Evolutionary conservation across 176 grass and related monocot genomes (phyloP).

Genomic region (Tillandsia leiboldiana): DNA sequence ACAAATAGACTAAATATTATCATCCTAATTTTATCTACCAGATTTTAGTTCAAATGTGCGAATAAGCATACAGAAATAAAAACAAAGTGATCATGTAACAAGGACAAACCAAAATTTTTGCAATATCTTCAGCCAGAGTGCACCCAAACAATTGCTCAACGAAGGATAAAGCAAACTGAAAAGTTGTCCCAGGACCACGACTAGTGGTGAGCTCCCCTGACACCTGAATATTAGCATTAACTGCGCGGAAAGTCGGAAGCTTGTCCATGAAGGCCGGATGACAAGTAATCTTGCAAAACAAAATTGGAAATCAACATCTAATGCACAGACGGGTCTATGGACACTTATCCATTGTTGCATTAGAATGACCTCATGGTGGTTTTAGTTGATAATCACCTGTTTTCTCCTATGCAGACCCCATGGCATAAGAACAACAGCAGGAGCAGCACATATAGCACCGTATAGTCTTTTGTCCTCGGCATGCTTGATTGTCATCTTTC

Average conservation of each 20-base stretch:
- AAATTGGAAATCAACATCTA: slow-evolving; percentile 5
- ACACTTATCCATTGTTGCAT: background rate
- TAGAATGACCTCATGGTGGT: background rate
- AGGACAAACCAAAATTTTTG: slow-evolving; percentile 45
- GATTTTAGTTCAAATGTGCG: background rate
- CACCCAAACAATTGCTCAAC: slow-evolving; percentile 73
- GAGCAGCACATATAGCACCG: slow-evolving; percentile 86
- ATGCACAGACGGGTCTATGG: background rate
- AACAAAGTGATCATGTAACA: slow-evolving; percentile 6
- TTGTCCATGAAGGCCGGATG: slow-evolving; percentile 88
- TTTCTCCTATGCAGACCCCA: slow-evolving; percentile 83
- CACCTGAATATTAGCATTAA: slow-evolving; percentile 75
- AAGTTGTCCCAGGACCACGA: slow-evolving; percentile 70
- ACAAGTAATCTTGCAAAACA: slow-evolving; percentile 63
- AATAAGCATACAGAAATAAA: slow-evolving; percentile 2
- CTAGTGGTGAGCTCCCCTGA: slow-evolving; percentile 83
- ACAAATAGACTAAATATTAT: no score
- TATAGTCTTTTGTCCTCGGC: slow-evolving; percentile 73
- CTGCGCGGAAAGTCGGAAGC: slow-evolving; percentile 71
- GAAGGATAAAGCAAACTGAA: slow-evolving; percentile 84
- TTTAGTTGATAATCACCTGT: slow-evolving; percentile 32
- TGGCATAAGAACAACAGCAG: slow-evolving; percentile 64
- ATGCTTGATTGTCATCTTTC: slow-evolving; percentile 64
- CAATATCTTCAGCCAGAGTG: slow-evolving; percentile 43
- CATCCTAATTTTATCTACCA: background rate